phyloP scores from a whole-genome alignment of 441 rosid genomes.

The Bruguiera hainesii region DNA sequence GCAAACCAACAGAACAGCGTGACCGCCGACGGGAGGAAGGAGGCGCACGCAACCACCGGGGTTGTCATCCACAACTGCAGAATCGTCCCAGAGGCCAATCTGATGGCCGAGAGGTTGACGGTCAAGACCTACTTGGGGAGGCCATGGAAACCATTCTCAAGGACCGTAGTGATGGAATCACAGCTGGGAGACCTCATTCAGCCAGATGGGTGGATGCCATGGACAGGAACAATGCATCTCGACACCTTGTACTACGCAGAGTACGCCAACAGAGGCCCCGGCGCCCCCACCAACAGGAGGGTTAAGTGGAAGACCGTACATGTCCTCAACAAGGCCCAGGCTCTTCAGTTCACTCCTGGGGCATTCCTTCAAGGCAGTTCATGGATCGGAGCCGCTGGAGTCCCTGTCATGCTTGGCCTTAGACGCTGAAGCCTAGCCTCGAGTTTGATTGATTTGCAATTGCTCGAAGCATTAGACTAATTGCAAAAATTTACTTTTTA shows the following conservation, averaged over 20 bases:
- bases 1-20: constrained; percentile 20
- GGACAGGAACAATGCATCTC: constrained; percentile 21
- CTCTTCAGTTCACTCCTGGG: constrained; percentile 4
- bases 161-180: constrained; percentile 32
- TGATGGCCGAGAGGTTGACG: neutral
- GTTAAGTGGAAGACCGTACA: constrained; percentile 16
- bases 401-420: constrained; percentile 8
- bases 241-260: constrained; percentile 23
- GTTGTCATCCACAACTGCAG: constrained; percentile 22
- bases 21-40: constrained; percentile 25
- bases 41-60: constrained; percentile 23
- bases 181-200: constrained; percentile 25
- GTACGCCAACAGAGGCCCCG: constrained; percentile 22
- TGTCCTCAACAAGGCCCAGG: constrained; percentile 10
- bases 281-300: constrained; percentile 17
- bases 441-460: no score
- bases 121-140: constrained; percentile 24
- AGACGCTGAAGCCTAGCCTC: neutral
- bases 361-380: neutral
- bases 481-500: no score
- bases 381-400: constrained; percentile 5
- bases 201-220: constrained; percentile 31
- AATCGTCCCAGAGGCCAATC: constrained; percentile 23
- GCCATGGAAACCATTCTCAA: constrained; percentile 29
- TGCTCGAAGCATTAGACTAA: no score